Percentiles rank a stretch among this genome's conserved stretches.
These are phyloP conservation scores for Lactarius trivialis DNA, from an alignment of 768 basidiomycete species.

Conservation along the genomic window DNA sequence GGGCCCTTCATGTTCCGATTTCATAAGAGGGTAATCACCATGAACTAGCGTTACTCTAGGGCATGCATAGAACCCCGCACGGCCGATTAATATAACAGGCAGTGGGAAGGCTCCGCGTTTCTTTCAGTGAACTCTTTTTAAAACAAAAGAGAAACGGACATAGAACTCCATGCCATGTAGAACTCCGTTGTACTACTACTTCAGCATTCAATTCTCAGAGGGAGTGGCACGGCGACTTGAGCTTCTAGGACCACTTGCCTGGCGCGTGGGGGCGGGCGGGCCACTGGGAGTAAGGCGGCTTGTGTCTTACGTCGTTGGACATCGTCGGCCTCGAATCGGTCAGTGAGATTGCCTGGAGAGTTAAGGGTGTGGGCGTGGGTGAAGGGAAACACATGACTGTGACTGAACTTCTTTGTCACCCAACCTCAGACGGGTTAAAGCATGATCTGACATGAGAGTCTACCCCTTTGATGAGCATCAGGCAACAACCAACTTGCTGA, in stretches of 20 bases:
- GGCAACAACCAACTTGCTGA: neutral
- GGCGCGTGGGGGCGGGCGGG: no score
- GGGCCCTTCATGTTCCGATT: conserved; percentile 16
- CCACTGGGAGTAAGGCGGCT: neutral
- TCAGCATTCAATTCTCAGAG: neutral
- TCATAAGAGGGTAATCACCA: neutral
- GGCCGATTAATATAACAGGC: conserved; percentile 48
- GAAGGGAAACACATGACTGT: neutral
- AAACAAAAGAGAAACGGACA: no score
- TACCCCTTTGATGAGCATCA: neutral
- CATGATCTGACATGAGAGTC: neutral
- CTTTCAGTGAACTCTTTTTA: conserved; percentile 28
- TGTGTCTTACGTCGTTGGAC: no score
- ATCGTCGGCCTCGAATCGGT: neutral
- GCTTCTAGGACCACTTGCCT: no score
- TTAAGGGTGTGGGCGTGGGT: neutral
- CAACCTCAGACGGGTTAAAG: neutral
- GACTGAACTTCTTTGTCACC: neutral
- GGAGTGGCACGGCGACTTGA: neutral
- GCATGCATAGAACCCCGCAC: conserved; percentile 49
- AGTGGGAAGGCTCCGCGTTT: conserved; percentile 69
- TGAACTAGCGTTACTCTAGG: conserved; percentile 58
- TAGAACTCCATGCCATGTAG: no score
- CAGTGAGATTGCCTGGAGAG: neutral
- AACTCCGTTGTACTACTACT: no score